Evolutionary conservation across 139 green algal species (phyloP).

Genomic region (Coccomyxa sp.): DNA sequence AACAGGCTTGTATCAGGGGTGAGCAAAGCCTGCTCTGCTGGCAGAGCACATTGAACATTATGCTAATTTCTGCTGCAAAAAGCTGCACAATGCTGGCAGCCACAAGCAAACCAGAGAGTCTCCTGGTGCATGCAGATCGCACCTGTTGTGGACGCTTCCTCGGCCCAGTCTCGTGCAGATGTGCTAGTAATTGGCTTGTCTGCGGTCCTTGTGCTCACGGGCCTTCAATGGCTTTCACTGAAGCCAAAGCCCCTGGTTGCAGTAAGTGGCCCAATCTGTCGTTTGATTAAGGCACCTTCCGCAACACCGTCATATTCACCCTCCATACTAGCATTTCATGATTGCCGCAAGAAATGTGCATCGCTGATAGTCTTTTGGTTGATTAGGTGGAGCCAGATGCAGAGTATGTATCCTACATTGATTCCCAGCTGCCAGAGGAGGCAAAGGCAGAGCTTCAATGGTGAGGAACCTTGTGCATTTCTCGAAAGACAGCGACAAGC

Average conservation of each 20-base stretch:
- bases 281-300: background rate
- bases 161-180: conserved; percentile 80
- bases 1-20: conserved; percentile 44
- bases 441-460: conserved; percentile 50
- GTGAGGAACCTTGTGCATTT: conserved; percentile 17
- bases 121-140: conserved; percentile 46
- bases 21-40: background rate
- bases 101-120: background rate
- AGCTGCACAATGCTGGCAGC: background rate
- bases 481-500: background rate
- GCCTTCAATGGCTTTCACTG: conserved; percentile 85
- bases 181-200: conserved; percentile 81
- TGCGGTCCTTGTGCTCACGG: conserved; percentile 80
- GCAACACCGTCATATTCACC: background rate
- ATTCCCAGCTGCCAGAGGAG: conserved; percentile 28
- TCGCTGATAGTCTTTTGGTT: background rate
- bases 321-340: too few species aligned
- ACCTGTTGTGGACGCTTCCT: conserved; percentile 71
- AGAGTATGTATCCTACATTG: conserved; percentile 25
- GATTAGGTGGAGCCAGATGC: conserved; percentile 41
- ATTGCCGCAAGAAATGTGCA: too few species aligned
- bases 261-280: background rate
- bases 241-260: conserved; percentile 35
- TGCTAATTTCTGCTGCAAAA: background rate
- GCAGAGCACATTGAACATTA: background rate